Evolutionary conservation across 1,284 basidiomycete genomes (phyloP).

Genomic region (Papiliotrema terrestris): DNA sequence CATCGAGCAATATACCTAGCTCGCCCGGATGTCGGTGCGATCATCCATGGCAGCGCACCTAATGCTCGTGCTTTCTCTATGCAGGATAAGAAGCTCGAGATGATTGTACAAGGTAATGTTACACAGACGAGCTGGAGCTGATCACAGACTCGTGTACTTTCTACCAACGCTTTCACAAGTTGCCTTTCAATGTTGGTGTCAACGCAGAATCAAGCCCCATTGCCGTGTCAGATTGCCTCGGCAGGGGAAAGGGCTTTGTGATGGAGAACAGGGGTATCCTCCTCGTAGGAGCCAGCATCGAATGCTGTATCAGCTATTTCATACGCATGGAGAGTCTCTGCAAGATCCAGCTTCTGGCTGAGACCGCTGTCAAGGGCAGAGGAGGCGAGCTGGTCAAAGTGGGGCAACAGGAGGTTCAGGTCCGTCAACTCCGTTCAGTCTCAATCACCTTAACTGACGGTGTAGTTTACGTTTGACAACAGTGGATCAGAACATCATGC

Average conservation of each 20-base stretch:
- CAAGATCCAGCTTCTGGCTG: constrained; percentile 21
- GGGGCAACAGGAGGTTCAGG: constrained; percentile 23
- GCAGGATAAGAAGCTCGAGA: constrained; percentile 14
- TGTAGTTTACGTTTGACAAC: constrained; percentile 25
- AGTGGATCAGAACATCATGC: constrained; percentile 26
- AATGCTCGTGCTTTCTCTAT: constrained; percentile 20
- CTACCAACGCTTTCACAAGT: constrained; percentile 12
- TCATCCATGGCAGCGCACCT: constrained; percentile 21
- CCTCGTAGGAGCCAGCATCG: constrained; percentile 20
- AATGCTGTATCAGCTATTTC: constrained; percentile 23
- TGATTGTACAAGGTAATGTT: constrained; percentile 20
- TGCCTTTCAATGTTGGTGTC: constrained; percentile 13
- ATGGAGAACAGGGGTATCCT: constrained; percentile 25
- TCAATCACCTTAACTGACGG: not conserved
- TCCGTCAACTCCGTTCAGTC: constrained; percentile 1
- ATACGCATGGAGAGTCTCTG: constrained; percentile 25
- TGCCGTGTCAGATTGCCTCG: constrained; percentile 6
- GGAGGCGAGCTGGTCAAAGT: constrained; percentile 21
- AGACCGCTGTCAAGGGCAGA: constrained; percentile 21
- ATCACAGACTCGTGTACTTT: constrained; percentile 25
- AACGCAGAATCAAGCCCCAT: constrained; percentile 9
- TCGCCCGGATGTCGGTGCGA: constrained; percentile 20
- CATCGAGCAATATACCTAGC: constrained; percentile 24
- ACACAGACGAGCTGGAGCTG: not conserved
- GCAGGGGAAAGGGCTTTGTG: constrained; percentile 20